Evolutionary conservation across 2,329 filamentous ascomycete species (phyloP), one percentile per base, ranked within the genome.

Genomic region (Claviceps citrina): DNA sequence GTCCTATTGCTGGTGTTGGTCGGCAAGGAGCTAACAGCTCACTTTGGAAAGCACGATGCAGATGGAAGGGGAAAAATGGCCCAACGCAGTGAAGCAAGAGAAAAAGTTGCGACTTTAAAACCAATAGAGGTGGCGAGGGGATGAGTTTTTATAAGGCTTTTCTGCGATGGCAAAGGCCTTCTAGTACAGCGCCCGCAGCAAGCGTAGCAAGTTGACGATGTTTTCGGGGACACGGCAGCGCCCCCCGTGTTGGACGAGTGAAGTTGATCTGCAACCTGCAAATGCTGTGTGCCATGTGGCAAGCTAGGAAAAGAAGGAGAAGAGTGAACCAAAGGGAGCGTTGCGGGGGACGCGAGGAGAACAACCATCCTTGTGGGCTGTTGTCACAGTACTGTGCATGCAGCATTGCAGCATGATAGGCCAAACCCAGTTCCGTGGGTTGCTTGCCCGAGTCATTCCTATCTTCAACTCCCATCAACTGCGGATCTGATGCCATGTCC

Each of bases 211-310:
- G n/a, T n/a, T n/a, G 26, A 27, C 7, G 28, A 36, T 10, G 27
- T 24, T 26, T 32, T n/a, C 19, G 25, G 18, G 26, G 26, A 16
- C 31, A 39, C 32, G 13, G 35, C 36, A 33, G 36, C 12, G 13
- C 20, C 7, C 13, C 20, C 20, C 13, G 26, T 7, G 36, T 39
- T 39, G 31, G 31, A 26, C 36, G 13, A 33, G 26, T 32, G 20
- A 24, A 28, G 36, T 35, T 31, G 31, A 31, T n/a, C 24, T 26
- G 24, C 22, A 36, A 31, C 9, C 25, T 39, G 18, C 18, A 15
- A 27, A 39, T 36, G 30, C 28, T 7, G 31, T 39, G 40, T n/a
- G 25, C 20, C 40, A 26, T 39, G 27, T 30, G 31, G 15, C 31
- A 16, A 25, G 33, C 26, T 27, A 20, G 27, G 22, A n/a, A 25